phyloP scores from a whole-genome alignment of 257 asterid genomes.

The Przewalskia tangutica region DNA sequence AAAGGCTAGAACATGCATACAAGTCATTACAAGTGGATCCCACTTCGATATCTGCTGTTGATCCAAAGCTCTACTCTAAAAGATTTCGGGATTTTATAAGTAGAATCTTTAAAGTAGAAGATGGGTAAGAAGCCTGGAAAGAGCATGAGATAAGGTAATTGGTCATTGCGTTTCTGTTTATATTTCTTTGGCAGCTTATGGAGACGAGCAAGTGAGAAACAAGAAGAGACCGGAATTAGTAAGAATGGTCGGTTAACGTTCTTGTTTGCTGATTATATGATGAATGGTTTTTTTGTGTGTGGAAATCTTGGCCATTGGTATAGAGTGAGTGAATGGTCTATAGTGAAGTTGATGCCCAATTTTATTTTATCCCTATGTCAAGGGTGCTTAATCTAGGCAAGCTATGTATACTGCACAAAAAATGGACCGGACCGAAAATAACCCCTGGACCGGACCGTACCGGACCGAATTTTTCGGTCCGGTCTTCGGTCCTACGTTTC shows the following conservation, averaged over 20 bases:
- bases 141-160: not conserved
- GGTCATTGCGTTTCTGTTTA: not conserved
- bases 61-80: constrained; percentile 62
- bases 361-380: not conserved
- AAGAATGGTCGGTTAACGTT: not conserved
- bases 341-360: not conserved
- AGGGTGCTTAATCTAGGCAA: not conserved
- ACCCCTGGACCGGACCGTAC: too few species aligned
- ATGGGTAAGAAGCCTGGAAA: not conserved
- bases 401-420: too few species aligned
- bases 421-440: too few species aligned
- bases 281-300: not conserved
- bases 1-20: constrained; percentile 73
- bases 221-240: not conserved
- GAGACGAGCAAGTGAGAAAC: constrained; percentile 3
- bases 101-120: constrained; percentile 49
- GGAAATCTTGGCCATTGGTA: not conserved
- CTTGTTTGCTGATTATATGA: not conserved
- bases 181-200: not conserved
- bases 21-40: constrained; percentile 70
- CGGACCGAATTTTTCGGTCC: too few species aligned
- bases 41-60: constrained; percentile 65
- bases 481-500: too few species aligned
- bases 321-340: not conserved
- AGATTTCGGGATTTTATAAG: constrained; percentile 67